Conservation (phyloP, 192 early-diverging fungal genomes). For the Backusella tuberculispora region DNA sequence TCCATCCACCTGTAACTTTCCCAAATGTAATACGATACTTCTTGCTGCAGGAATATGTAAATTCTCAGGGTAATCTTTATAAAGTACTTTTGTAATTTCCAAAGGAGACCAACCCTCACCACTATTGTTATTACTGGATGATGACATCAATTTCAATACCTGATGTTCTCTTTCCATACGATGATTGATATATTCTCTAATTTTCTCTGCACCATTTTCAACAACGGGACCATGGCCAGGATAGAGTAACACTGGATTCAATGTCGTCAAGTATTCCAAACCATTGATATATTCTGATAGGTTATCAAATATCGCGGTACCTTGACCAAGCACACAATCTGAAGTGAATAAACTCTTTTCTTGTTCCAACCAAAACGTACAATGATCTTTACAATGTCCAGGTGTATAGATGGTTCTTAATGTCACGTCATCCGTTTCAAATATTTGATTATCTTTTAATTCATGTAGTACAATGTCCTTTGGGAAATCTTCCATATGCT, state of each 20-base stretch:
- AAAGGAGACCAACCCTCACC: constrained; percentile 39
- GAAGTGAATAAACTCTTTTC: constrained; percentile 76
- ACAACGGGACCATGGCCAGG: constrained; percentile 79
- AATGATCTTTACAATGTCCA: constrained; percentile 84
- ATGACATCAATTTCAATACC: constrained; percentile 58
- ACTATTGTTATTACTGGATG: not conserved
- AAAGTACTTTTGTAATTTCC: constrained; percentile 60
- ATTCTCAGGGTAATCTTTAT: constrained; percentile 54
- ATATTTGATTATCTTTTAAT: constrained; percentile 60
- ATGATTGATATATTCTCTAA: constrained; percentile 81
- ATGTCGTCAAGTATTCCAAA: constrained; percentile 52
- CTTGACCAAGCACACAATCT: constrained; percentile 85
- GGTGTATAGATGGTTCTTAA: constrained; percentile 74
- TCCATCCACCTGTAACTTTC: constrained; percentile 57
- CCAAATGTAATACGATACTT: constrained; percentile 56
- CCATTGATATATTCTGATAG: constrained; percentile 71
- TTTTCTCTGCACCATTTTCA: constrained; percentile 60
- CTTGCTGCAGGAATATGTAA: constrained; percentile 56
- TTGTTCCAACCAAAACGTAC: constrained; percentile 67
- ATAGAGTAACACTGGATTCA: constrained; percentile 54
- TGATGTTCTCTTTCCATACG: constrained; percentile 76
- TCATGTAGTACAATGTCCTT: constrained; percentile 32
- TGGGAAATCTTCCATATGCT: constrained; percentile 33
- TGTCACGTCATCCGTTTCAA: constrained; percentile 62
- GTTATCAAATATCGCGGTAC: constrained; percentile 79